Evolutionary conservation across 225 moss, liverwort and hornwort species (phyloP), one percentile per base, ranked within the genome.

Genomic region (Marchantia polymorpha): DNA sequence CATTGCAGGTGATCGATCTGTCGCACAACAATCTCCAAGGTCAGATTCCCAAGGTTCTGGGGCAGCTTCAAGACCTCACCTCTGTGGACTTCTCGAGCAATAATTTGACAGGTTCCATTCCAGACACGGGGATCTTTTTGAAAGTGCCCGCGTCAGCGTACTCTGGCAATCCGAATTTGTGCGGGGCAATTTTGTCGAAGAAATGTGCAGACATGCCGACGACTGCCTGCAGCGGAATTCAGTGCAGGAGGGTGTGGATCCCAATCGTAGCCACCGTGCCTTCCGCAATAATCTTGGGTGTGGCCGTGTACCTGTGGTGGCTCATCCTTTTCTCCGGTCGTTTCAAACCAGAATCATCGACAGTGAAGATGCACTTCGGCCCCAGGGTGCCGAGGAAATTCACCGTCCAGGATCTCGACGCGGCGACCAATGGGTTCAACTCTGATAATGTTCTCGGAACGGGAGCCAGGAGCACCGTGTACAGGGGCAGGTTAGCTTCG

Each of bases 401-500:
- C 81, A 67, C 78, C 6, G 31, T 19, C 0, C n/a, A 47, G 7
- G 78, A 81, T 52, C 72, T 85, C 12, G 25, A 69, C 10, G 31
- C 52, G 0, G 69, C 75, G 46, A 80, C 85, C 5, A 52, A 82
- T 63, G 66, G 63, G 13, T 82, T 75, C 52, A 52, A 68, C 75
- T 26, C 54, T 26, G 63, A 49, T 23, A 76, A 64, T 53, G 73
- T 85, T 46, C 50, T 82, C 7, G 85, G 85, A 8, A 50, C 69
- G 39, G 85, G 85, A 10, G 20, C 79, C 22, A 79, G 73, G 71
- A 82, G 82, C 48, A 82, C 75, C 14, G 85, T 85, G 17, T 82
- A 82, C 70, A 52, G 39, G 47, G 86, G 82, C 19, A 6, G 47
- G 19, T 27, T 86, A 14, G 83, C 83, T n/a, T 23, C 50, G 30